These are phyloP conservation scores for Pterula multifida DNA, from an alignment of 1,284 basidiomycete genomes.

Conservation along the genomic window DNA sequence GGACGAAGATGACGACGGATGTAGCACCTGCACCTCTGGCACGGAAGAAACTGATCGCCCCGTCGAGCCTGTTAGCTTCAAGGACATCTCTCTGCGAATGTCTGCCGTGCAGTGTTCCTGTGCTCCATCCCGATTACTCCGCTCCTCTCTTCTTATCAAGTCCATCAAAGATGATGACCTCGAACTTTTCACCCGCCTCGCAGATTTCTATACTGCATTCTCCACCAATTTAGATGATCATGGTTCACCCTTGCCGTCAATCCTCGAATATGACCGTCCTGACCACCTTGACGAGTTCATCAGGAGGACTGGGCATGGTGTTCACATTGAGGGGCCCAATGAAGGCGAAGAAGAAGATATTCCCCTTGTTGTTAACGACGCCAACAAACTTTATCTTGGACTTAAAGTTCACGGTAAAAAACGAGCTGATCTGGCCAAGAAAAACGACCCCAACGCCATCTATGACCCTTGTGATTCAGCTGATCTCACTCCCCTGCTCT, in stretches of 20 bases:
- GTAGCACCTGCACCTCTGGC: constrained; percentile 21
- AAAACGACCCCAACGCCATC: constrained; percentile 31
- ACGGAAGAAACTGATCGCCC: constrained; percentile 24
- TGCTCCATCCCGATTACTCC: constrained; percentile 25
- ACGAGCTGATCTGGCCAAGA: constrained; percentile 33
- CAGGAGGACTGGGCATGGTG: constrained; percentile 33
- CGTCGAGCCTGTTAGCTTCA: constrained; percentile 27
- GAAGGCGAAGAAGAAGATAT: constrained; percentile 14
- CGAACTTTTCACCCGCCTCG: constrained; percentile 35
- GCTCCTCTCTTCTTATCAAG: constrained; percentile 14
- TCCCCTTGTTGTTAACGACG: constrained; percentile 21
- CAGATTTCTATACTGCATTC: constrained; percentile 27
- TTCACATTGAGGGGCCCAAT: constrained; percentile 21
- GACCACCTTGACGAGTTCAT: constrained; percentile 44
- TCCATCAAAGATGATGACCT: constrained; percentile 33
- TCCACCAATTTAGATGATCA: constrained; percentile 16
- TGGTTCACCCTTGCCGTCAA: constrained; percentile 12
- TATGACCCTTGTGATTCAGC: constrained; percentile 6
- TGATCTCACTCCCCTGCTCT: constrained; percentile 24
- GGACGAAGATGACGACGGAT: constrained; percentile 16
- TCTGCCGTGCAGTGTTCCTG: constrained; percentile 28
- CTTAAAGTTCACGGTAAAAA: constrained; percentile 51
- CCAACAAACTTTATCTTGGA: constrained; percentile 38
- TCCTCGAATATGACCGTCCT: constrained; percentile 26
- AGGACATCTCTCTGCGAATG: constrained; percentile 36